These are phyloP conservation scores for Oemleria cerasiformis DNA, from an alignment of 306 rosid species.

Conservation along the genomic window DNA sequence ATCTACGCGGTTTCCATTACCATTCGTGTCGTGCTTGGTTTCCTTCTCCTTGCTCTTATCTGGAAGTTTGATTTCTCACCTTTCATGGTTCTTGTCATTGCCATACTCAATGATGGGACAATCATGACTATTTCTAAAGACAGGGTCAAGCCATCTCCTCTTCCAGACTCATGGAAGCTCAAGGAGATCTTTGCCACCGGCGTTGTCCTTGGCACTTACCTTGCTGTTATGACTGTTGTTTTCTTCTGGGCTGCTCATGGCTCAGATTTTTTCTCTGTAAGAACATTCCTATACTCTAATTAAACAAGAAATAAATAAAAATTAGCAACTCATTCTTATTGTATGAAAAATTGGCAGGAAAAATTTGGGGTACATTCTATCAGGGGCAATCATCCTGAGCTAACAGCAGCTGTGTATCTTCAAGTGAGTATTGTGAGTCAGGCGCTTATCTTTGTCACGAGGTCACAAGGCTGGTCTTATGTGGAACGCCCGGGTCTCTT, in stretches of 20 bases:
- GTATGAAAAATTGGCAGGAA: slow-evolving; percentile 34
- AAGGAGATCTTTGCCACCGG: slow-evolving; percentile 85
- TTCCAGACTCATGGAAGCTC: slow-evolving; percentile 91
- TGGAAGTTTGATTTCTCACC: slow-evolving; percentile 95
- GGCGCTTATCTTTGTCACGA: slow-evolving; percentile 88
- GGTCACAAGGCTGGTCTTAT: slow-evolving; percentile 85
- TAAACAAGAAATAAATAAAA: neutral
- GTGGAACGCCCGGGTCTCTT: slow-evolving; percentile 76
- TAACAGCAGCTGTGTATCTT: slow-evolving; percentile 83
- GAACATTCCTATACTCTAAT: neutral
- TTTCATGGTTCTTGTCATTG: slow-evolving; percentile 88
- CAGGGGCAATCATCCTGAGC: slow-evolving; percentile 36
- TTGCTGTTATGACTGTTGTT: slow-evolving; percentile 82
- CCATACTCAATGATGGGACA: slow-evolving; percentile 88
- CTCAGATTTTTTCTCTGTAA: slow-evolving; percentile 71
- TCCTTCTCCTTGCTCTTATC: slow-evolving; percentile 76
- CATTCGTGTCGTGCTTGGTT: slow-evolving; percentile 75
- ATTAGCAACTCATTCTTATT: neutral
- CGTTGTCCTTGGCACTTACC: slow-evolving; percentile 68
- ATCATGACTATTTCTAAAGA: slow-evolving; percentile 96
- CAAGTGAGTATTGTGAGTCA: slow-evolving; percentile 90
- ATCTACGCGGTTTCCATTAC: slow-evolving; percentile 90
- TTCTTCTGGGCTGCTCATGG: slow-evolving; percentile 70
- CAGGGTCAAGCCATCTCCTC: slow-evolving; percentile 89
- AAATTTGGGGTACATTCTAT: slow-evolving; percentile 68